These are phyloP conservation scores for Escovopsis sp. DNA, from an alignment of 2,329 filamentous ascomycete genomes.

Conservation along the genomic window DNA sequence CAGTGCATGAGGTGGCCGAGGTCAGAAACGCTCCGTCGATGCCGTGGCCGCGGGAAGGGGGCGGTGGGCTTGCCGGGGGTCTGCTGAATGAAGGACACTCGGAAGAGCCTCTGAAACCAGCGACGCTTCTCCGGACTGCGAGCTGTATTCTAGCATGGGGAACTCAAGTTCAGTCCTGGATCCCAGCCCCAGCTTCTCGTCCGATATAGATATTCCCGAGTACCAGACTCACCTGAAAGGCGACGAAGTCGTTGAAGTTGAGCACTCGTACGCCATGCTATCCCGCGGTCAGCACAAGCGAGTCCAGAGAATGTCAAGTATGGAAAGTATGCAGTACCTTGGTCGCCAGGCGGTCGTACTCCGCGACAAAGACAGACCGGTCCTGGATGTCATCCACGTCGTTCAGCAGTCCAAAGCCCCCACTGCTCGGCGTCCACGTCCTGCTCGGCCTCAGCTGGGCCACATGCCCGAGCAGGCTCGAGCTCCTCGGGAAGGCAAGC, in stretches of 20 bases:
- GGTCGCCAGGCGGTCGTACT: constrained; percentile 45
- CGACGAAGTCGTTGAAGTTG: constrained; percentile 20
- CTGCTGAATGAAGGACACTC: constrained; percentile 9
- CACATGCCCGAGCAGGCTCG: constrained; percentile 7
- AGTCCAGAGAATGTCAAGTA: background rate
- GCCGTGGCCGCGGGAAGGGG: constrained; percentile 11
- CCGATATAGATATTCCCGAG: no score
- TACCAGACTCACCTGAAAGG: constrained; percentile 17
- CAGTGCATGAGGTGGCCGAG: constrained; percentile 30
- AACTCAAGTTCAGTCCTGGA: background rate
- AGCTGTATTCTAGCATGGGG: constrained; percentile 8
- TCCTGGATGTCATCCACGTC: constrained; percentile 35
- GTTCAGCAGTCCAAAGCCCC: constrained; percentile 29
- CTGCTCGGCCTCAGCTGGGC: constrained; percentile 27
- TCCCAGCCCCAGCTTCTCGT: no score
- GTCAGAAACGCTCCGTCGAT: constrained; percentile 40
- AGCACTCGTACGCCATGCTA: constrained; percentile 38
- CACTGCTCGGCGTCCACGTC: constrained; percentile 43
- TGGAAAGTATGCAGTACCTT: constrained; percentile 26
- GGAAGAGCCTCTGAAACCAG: constrained; percentile 24
- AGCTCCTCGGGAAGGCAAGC: constrained; percentile 12
- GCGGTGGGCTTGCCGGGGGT: constrained; percentile 4
- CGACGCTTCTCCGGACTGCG: constrained; percentile 16
- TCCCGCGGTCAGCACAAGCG: background rate
- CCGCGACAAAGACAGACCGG: constrained; percentile 31